Base-by-base conservation (phyloP, 768 basidiomycete genomes). In the Grammothele lineata region DNA sequence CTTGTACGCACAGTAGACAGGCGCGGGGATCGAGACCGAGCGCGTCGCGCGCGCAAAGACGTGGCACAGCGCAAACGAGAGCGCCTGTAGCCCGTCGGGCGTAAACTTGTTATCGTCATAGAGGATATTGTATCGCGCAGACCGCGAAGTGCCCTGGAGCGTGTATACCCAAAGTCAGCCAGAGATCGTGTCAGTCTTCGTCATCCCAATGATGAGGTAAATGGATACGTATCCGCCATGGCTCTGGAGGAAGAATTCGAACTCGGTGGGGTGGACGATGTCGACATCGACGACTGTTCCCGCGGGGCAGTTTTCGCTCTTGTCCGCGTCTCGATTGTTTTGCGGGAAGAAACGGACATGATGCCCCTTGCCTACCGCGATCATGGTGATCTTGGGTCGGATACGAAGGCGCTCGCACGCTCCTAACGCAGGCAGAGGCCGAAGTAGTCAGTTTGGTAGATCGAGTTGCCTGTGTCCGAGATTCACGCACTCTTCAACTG, bases 11-110 rank as follows among this genome's bases (percentile, higher is more conserved):
- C 87, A 89, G 54, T 89, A 89, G 0, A 89, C 86, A 0, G 87
- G 87, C 0, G 87, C 87, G 0, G 87, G 87, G 40, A 89, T 88
- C 0, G 87, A 89, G 1, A 89, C 87, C 0, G 86, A 85, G 17
- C 87, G 80, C 3, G 87, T 89, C 9, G 86, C 79, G 3, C 87
- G 77, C 1, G 87, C 85, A 53, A 87, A 92, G 0, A 88, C 81
- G 38, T 92, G 87, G 57, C 87, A 88, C 0, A 92, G 69, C 0
- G 87, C 82, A 42, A 85, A 91, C 0, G 87, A 81, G 3, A 83
- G 61, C 0, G 76, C 72, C 55, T 92, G 90, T 33, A 92, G 63
- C 12, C 78, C 74, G 57, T 87, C 83, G 14, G 83, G 72, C 81
- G 68, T 75, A 66, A 89, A 83, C 3, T 67, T 67, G 53, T 84